phyloP scores from a whole-genome alignment of 495 filamentous ascomycete species.

The Penicillium goetzii region DNA sequence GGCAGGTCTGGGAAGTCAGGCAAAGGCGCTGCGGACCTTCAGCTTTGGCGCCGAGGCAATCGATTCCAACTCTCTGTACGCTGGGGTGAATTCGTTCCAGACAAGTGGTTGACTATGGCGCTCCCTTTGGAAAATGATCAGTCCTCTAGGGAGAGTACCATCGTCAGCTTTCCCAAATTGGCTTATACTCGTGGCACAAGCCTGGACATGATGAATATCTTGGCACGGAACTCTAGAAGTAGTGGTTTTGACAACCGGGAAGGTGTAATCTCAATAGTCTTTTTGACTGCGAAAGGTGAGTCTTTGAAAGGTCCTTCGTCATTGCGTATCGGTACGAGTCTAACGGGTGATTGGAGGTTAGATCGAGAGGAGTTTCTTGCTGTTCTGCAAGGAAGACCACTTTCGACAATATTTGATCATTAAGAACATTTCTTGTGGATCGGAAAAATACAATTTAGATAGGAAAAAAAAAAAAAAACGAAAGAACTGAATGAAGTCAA shows the following conservation, averaged over 20 bases:
- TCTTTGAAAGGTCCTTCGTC: background rate
- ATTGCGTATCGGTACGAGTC: background rate
- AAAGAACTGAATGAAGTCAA: background rate
- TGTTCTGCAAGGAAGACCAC: background rate
- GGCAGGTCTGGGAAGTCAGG: background rate
- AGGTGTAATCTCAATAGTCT: background rate
- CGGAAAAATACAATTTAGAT: no score
- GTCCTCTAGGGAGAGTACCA: background rate
- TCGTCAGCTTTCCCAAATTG: background rate
- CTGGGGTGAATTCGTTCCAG: background rate
- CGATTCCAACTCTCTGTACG: background rate
- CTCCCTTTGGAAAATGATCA: background rate
- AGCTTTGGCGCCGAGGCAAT: background rate
- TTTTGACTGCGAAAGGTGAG: background rate
- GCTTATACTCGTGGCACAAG: background rate
- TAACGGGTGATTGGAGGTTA: background rate
- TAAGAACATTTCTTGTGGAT: constrained; percentile 5
- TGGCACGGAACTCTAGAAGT: background rate
- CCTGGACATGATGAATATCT: background rate
- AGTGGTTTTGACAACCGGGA: background rate
- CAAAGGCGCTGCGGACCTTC: constrained; percentile 1
- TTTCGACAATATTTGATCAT: background rate
- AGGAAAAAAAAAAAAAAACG: constrained; percentile 18
- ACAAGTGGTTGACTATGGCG: background rate
- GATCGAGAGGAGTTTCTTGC: background rate